Conservation (phyloP, 2,329 filamentous ascomycete genomes). For the Diplodia sapinea region DNA sequence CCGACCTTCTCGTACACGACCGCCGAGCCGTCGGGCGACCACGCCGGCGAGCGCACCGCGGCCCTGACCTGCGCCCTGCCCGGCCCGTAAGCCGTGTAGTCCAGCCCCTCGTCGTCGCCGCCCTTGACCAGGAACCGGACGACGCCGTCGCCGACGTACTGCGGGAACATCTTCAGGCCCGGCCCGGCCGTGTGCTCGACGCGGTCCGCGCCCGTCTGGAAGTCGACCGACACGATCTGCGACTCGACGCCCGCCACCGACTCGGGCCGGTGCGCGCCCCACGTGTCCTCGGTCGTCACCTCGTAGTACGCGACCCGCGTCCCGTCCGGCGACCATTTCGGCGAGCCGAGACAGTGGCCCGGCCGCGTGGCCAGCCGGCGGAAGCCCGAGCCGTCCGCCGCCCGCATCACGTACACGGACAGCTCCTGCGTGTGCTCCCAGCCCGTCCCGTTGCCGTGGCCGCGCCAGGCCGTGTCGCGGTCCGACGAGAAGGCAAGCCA, state of each 20-base stretch:
- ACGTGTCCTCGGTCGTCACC: conserved; percentile 49
- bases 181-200: conserved; percentile 40
- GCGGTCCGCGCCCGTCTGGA: conserved; percentile 47
- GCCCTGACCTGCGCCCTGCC: conserved; percentile 21
- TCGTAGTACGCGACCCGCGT: conserved; percentile 43
- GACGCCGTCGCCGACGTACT: conserved; percentile 31
- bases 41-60: conserved; percentile 36
- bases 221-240: conserved; percentile 48
- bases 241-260: conserved; percentile 39
- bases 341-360: conserved; percentile 48
- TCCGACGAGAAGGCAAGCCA: conserved; percentile 53
- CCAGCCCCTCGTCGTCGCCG: conserved; percentile 40
- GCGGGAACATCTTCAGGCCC: conserved; percentile 43
- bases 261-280: conserved; percentile 44
- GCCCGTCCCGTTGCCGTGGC: conserved; percentile 49
- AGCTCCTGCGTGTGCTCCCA: conserved; percentile 53
- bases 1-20: conserved; percentile 36
- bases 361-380: conserved; percentile 43
- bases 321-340: conserved; percentile 41
- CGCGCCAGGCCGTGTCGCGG: conserved; percentile 51
- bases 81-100: conserved; percentile 36
- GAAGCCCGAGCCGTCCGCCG: conserved; percentile 47
- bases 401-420: conserved; percentile 49
- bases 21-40: conserved; percentile 47
- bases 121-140: conserved; percentile 41